Percentiles rank a stretch among this genome's conserved stretches.
Evolutionary conservation across 495 filamentous ascomycete species (phyloP).

Genomic region (Thozetella sp.): DNA sequence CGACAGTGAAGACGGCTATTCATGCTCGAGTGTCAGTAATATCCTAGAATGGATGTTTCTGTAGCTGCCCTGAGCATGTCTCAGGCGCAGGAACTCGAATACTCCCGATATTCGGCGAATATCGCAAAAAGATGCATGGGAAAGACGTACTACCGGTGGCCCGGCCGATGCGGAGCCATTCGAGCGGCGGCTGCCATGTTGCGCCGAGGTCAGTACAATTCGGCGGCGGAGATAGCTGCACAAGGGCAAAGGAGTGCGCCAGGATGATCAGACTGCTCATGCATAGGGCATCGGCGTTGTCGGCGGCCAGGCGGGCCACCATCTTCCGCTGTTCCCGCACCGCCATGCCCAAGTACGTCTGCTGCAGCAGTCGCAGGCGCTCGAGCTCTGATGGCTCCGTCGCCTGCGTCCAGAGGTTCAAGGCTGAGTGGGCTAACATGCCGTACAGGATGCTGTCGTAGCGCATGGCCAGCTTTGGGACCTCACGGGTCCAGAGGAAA

Average conservation of each 20-base stretch:
- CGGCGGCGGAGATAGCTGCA: slow-evolving; percentile 22
- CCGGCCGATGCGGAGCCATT: slow-evolving; percentile 30
- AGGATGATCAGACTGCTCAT: slow-evolving; percentile 27
- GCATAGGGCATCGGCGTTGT: slow-evolving; percentile 25
- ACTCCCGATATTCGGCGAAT: no score
- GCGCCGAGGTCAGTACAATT: slow-evolving; percentile 4
- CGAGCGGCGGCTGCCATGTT: slow-evolving; percentile 31
- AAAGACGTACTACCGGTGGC: slow-evolving; percentile 23
- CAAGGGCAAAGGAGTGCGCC: slow-evolving; percentile 27
- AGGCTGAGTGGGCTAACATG: slow-evolving; percentile 29
- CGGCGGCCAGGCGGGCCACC: slow-evolving; percentile 14
- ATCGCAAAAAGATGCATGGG: no score
- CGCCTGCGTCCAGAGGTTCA: slow-evolving; percentile 30
- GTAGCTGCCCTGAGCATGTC: no score
- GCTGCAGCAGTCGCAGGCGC: slow-evolving; percentile 26
- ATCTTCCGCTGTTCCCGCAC: slow-evolving; percentile 26
- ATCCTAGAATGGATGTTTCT: no score
- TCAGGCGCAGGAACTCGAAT: no score
- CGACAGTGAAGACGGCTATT: slow-evolving; percentile 24
- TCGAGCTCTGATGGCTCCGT: slow-evolving; percentile 18
- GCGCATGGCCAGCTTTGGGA: slow-evolving; percentile 29
- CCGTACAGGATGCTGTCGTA: slow-evolving; percentile 34
- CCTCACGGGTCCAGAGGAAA: slow-evolving; percentile 22
- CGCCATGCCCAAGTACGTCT: slow-evolving; percentile 26
- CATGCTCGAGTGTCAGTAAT: no score